Evolutionary conservation across 169 alveolate species (phyloP), one percentile per base, ranked within the genome.

Genomic region (Hepatocystis sp.): DNA sequence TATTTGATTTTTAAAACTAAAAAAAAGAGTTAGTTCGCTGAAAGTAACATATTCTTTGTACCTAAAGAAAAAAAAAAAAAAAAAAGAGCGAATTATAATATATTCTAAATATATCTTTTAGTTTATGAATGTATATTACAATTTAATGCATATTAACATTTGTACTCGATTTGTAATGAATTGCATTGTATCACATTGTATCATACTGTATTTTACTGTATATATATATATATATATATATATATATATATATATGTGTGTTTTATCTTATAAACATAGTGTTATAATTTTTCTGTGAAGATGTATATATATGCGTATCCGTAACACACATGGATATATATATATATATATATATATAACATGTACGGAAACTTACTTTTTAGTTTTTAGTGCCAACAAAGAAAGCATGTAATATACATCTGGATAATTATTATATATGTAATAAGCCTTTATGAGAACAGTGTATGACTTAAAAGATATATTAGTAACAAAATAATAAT

Each of bases 1-100:
- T 56, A 42, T 60, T 42, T 39, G 44, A 19, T 56, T 55, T 25
- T 36, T 71, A 42, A 71, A 60, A 21, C 86, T 71, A 30, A 71
- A 71, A 58, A 56, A 71, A 58, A 71, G 86, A 8, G 86, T 47
- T 19, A 71, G 17, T 58, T 71, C 86, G 30, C 78, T 71, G 19
- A 71, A 71, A 21, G 86, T 27, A 21, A 46, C 47, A 34, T 58
- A 71, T 56, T 71, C 86, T 71, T 71, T 49, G 34, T 40, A 71
- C 76, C 86, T 71, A 58, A 40, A 23, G 36, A 63, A 42, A 36
- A 25, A 28, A 17, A 51, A 11, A 11, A 30, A 0, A 58, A 30
- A 2, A 58, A n/a, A 28, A 11, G 1, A 34, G 23, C n/a, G 23
- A 34, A 27, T 32, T 44, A 44, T 44, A n/a, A 44, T 2, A 17